phyloP scores from a whole-genome alignment of 1,284 basidiomycete species.

The Cutaneotrichosporon sp. region DNA sequence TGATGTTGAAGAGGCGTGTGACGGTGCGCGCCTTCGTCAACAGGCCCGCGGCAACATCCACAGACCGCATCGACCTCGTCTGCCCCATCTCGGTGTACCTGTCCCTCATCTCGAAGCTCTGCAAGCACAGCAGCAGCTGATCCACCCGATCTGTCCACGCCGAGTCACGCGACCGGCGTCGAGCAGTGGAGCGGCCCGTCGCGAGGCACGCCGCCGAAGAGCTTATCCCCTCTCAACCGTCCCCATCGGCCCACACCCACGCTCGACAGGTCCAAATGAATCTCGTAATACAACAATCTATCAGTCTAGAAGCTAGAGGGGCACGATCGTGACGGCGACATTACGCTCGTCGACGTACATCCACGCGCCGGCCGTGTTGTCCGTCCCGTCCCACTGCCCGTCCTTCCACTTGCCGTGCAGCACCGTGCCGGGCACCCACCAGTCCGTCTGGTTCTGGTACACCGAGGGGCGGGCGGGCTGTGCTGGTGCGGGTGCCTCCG shows the following conservation, averaged over 20 bases:
- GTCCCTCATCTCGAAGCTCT: too few relatives aligned
- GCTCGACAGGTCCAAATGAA: too few relatives aligned
- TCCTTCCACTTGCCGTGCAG: neutral
- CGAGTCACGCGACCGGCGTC: too few relatives aligned
- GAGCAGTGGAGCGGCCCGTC: too few relatives aligned
- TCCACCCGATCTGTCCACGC: too few relatives aligned
- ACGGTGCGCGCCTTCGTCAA: neutral
- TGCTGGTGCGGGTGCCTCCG: too few relatives aligned
- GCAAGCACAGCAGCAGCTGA: too few relatives aligned
- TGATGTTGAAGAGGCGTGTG: too few relatives aligned
- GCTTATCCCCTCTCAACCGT: too few relatives aligned
- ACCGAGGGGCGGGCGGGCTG: neutral
- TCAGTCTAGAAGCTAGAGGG: neutral
- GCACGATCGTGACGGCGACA: neutral
- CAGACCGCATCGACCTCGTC: neutral
- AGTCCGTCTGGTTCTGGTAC: constrained; percentile 1
- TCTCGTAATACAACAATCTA: neutral
- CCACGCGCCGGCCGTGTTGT: neutral
- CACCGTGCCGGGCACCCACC: neutral
- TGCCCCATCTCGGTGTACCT: too few relatives aligned
- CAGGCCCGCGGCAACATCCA: neutral
- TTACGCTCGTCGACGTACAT: neutral
- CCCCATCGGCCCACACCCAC: too few relatives aligned
- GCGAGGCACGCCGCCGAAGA: too few relatives aligned
- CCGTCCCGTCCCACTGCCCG: neutral